These are phyloP conservation scores for Hirsutella minnesotensis DNA, from an alignment of 2,329 filamentous ascomycete species.

Conservation along the genomic window DNA sequence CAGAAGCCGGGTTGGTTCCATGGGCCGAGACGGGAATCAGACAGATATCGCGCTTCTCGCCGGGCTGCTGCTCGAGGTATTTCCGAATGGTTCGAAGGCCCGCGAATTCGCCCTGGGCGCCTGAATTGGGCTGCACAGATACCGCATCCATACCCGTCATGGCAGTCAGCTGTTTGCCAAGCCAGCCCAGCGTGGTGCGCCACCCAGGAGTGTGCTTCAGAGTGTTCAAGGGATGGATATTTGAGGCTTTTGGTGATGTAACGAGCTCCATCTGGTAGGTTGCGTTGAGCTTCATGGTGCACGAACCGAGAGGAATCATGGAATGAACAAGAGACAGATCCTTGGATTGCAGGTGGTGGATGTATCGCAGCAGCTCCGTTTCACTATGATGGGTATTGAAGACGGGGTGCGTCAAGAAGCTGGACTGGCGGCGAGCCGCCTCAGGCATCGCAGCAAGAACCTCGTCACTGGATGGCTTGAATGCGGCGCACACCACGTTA, in stretches of 20 bases:
- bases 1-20: slow-evolving; percentile 90
- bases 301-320: slow-evolving; percentile 94
- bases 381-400: slow-evolving; percentile 95
- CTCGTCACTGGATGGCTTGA: slow-evolving; percentile 22
- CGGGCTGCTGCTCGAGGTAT: slow-evolving; percentile 59
- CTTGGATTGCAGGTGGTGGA: slow-evolving; percentile 85
- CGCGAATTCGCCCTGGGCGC: slow-evolving; percentile 89
- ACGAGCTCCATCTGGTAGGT: slow-evolving; percentile 88
- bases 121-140: slow-evolving; percentile 89
- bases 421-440: slow-evolving; percentile 55
- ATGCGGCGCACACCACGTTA: too few relatives aligned
- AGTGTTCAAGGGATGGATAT: slow-evolving; percentile 72
- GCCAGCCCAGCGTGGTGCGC: slow-evolving; percentile 56
- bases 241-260: slow-evolving; percentile 62
- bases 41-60: slow-evolving; percentile 75
- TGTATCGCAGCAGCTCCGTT: slow-evolving; percentile 87
- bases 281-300: slow-evolving; percentile 96
- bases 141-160: slow-evolving; percentile 88
- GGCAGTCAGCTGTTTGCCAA: slow-evolving; percentile 56
- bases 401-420: slow-evolving; percentile 77
- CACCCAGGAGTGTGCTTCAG: slow-evolving; percentile 55
- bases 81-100: slow-evolving; percentile 81
- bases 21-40: slow-evolving; percentile 91
- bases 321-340: slow-evolving; percentile 90
- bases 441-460: slow-evolving; percentile 35